A percentile compares a stretch with the other conserved stretches of the same genome.
Conservation (phyloP, 345 rosid species). For the Hevea brasiliensis region DNA sequence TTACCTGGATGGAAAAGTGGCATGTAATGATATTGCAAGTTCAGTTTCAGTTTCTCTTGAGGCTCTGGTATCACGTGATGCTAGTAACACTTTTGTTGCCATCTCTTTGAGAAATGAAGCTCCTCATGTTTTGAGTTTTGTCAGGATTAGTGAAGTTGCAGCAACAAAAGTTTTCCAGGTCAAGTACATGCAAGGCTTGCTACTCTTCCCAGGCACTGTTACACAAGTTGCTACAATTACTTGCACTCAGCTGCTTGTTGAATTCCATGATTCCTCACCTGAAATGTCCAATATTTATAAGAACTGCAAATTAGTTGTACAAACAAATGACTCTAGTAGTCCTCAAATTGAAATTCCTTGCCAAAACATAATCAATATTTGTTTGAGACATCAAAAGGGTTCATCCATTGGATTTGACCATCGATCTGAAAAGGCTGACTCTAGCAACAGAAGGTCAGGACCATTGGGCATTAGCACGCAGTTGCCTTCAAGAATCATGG, state of each 20-base stretch:
- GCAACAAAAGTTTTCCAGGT: slow-evolving; percentile 43
- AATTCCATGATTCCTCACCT: slow-evolving; percentile 26
- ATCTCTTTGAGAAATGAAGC: slow-evolving; percentile 53
- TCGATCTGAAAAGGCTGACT: slow-evolving; percentile 20
- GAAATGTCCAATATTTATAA: slow-evolving; percentile 29
- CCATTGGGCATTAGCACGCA: slow-evolving; percentile 26
- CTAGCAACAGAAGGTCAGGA: slow-evolving; percentile 30
- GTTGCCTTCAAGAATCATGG: slow-evolving; percentile 35
- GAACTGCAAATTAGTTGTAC: slow-evolving; percentile 46
- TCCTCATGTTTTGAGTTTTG: slow-evolving; percentile 41
- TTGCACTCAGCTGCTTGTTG: slow-evolving; percentile 34
- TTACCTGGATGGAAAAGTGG: slow-evolving; percentile 35
- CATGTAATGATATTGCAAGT: slow-evolving; percentile 25
- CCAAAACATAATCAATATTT: slow-evolving; percentile 41
- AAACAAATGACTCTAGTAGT: slow-evolving; percentile 57
- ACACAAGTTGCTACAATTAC: slow-evolving; percentile 53
- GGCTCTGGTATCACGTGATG: slow-evolving; percentile 35
- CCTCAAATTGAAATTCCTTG: slow-evolving; percentile 55
- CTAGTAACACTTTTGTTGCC: slow-evolving; percentile 31
- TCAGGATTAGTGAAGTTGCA: slow-evolving; percentile 41
- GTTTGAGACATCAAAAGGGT: slow-evolving; percentile 36
- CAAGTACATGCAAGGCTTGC: slow-evolving; percentile 54
- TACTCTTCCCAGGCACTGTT: slow-evolving; percentile 57
- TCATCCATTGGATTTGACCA: slow-evolving; percentile 29
- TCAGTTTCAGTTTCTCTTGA: slow-evolving; percentile 47